Evolutionary conservation across 148 eudicot genomes (phyloP).

Genomic region (Rhododendron henanense): DNA sequence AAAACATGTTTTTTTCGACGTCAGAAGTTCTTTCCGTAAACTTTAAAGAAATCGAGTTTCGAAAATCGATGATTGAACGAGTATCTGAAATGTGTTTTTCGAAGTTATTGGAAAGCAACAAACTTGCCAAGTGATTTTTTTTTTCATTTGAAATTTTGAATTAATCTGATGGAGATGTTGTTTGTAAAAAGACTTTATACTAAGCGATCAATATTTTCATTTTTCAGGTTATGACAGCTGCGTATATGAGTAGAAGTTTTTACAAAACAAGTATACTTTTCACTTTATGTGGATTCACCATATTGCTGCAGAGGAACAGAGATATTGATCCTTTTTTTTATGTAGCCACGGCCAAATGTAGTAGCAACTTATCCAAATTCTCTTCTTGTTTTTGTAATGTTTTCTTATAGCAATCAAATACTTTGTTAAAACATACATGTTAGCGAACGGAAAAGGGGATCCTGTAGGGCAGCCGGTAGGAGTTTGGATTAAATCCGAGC

Average conservation of each 20-base stretch:
- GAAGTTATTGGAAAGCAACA: not conserved
- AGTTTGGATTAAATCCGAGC: no score
- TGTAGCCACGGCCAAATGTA: not conserved
- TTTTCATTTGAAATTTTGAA: not conserved
- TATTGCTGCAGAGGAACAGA: not conserved
- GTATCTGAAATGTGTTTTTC: not conserved
- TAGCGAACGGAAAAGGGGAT: not conserved
- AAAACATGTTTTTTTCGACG: not conserved
- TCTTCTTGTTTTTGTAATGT: not conserved
- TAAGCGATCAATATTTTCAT: not conserved
- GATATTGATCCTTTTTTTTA: not conserved
- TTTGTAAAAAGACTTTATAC: not conserved
- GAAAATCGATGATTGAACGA: not conserved
- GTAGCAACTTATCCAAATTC: not conserved
- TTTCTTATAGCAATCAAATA: not conserved
- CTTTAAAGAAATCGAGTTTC: not conserved
- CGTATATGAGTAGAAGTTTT: not conserved
- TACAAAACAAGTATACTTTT: not conserved
- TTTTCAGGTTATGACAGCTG: constrained; percentile 1
- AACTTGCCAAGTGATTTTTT: not conserved
- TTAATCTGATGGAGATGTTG: not conserved
- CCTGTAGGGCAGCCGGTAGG: no score
- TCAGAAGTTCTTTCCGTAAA: not conserved
- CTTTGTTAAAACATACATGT: not conserved
- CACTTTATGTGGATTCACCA: not conserved